Conservation (phyloP, 2,329 filamentous ascomycete species). For the Sclerotinia trifoliorum region DNA sequence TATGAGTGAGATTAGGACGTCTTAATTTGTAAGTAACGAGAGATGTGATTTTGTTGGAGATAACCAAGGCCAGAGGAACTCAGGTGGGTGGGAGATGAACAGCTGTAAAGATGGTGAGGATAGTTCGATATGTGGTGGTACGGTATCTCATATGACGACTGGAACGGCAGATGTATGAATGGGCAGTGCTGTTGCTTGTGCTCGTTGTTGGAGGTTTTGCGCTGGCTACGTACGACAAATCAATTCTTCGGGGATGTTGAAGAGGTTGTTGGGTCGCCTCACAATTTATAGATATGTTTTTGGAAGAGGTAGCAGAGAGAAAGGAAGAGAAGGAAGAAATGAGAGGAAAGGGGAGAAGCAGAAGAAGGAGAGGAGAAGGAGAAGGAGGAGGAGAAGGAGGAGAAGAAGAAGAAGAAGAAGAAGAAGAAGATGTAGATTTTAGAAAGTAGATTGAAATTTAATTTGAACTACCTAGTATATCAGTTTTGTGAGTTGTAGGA, state of each 20-base stretch:
- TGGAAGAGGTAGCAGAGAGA: background rate
- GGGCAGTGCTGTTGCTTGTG: slow-evolving; percentile 10
- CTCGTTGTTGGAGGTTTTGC: slow-evolving; percentile 13
- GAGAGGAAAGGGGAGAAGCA: background rate
- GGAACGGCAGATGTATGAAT: background rate
- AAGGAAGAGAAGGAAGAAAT: background rate
- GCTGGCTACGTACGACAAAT: slow-evolving; percentile 15
- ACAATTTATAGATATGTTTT: background rate
- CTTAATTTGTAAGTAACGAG: background rate
- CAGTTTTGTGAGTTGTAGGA: background rate
- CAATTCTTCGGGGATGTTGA: slow-evolving; percentile 9
- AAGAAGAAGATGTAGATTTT: background rate
- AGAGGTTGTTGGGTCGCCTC: background rate
- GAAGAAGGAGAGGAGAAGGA: background rate
- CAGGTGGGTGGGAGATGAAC: background rate
- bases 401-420: background rate
- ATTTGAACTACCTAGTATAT: background rate
- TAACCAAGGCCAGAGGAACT: background rate
- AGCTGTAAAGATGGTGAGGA: background rate
- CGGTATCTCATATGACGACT: slow-evolving; percentile 17
- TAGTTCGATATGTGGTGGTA: slow-evolving; percentile 11
- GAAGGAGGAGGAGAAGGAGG: background rate
- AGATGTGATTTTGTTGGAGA: background rate
- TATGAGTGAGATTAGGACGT: background rate
- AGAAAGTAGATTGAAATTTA: slow-evolving; percentile 3